These are phyloP conservation scores for Domatiomyces globalis DNA, from an alignment of 2,329 filamentous ascomycete species.

Conservation along the genomic window DNA sequence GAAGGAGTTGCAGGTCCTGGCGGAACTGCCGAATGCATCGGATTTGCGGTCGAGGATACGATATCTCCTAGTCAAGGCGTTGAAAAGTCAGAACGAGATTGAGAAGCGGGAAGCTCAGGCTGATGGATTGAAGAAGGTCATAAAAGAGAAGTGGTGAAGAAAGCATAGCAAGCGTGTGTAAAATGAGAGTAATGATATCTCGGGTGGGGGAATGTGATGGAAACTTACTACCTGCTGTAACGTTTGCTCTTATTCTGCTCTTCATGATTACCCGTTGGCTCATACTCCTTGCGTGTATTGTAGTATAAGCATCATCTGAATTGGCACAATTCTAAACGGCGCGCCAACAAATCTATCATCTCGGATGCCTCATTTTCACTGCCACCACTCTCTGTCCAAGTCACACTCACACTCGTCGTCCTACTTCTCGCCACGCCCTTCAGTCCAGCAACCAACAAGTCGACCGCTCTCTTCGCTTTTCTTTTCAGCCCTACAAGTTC, in stretches of 20 bases:
- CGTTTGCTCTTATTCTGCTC: too few relatives aligned
- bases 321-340: neutral
- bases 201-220: too few relatives aligned
- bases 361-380: neutral
- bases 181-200: too few relatives aligned
- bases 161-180: too few relatives aligned
- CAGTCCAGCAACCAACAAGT: conserved; percentile 59
- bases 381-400: neutral
- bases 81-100: conserved; percentile 60
- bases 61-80: conserved; percentile 62
- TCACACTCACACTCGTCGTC: neutral
- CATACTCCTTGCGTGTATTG: too few relatives aligned
- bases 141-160: conserved; percentile 39
- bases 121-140: conserved; percentile 54
- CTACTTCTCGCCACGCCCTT: conserved; percentile 34
- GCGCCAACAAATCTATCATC: neutral
- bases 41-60: conserved; percentile 53
- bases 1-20: conserved; percentile 59
- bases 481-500: conserved; percentile 28
- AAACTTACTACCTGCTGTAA: too few relatives aligned
- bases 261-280: too few relatives aligned
- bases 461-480: conserved; percentile 29
- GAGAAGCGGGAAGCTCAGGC: conserved; percentile 60
- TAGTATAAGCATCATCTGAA: neutral
- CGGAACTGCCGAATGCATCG: conserved; percentile 52